Percentiles rank a stretch among this genome's conserved stretches.
phyloP scores from a whole-genome alignment of 2,329 filamentous ascomycete species.

The Colletotrichum lini region DNA sequence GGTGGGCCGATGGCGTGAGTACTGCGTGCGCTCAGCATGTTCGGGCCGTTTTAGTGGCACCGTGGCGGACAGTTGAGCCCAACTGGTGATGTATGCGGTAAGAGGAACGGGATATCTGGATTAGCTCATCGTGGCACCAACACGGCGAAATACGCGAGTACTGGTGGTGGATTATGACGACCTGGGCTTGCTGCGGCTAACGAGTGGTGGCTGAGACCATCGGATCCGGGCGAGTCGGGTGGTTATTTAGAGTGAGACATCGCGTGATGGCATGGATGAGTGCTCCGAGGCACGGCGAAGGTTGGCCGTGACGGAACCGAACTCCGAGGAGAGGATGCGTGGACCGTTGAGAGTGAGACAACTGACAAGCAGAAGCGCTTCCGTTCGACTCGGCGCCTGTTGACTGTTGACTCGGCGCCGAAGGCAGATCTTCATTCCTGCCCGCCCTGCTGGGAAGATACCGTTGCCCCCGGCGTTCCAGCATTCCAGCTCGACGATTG shows the following conservation, averaged over 20 bases:
- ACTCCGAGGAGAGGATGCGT: background rate
- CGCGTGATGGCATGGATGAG: background rate
- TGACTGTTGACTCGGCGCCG: background rate
- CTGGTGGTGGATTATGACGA: too few species aligned
- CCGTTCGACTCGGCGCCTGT: background rate
- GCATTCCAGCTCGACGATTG: background rate
- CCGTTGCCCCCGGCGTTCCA: background rate
- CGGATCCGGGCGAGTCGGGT: slow-evolving; percentile 1
- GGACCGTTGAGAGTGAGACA: background rate
- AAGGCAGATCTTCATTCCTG: background rate
- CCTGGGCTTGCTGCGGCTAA: background rate
- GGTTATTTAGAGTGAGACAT: slow-evolving; percentile 11
- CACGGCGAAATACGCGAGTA: background rate
- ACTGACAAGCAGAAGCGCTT: background rate
- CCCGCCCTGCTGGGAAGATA: background rate
- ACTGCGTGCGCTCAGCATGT: slow-evolving; percentile 4
- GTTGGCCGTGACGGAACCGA: background rate
- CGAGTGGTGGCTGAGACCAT: background rate
- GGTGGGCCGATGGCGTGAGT: background rate
- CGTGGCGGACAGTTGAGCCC: background rate
- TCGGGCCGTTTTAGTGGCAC: slow-evolving; percentile 12
- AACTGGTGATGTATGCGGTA: slow-evolving; percentile 2
- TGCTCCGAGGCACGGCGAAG: background rate
- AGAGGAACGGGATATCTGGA: background rate
- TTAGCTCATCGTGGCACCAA: background rate